Evolutionary conservation across 495 filamentous ascomycete genomes (phyloP), one percentile per base, ranked within the genome.

Genomic region (Hyaloscypha finlandica): DNA sequence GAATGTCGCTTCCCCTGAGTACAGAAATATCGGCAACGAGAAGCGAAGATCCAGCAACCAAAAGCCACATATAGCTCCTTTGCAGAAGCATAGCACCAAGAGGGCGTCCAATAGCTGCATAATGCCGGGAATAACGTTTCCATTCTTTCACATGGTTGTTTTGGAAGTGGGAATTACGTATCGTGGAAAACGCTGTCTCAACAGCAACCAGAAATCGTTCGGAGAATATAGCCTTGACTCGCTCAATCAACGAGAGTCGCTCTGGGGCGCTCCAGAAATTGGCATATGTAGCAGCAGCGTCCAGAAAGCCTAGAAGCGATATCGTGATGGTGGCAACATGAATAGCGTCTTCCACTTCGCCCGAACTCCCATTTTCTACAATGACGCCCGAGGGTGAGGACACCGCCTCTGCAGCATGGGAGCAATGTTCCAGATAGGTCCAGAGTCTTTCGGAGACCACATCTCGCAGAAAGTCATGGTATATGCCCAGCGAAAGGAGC

Each of bases 1-100:
- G 80, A 58, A 96, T 81, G 65, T 91, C 85, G 32, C 84, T 80
- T 52, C 83, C 79, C 25, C 82, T 84, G n/a, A 90, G 74, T 22
- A 79, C 77, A 14, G 87, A 81, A 2, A 85, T 82, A 16, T 88
- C 84, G 56, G 86, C 80, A 29, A 92, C 80, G 59, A 96, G 81
- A 22, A 88, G 79, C 8, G 90, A 89, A n/a, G 91, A 91, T 61
- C 85, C 88, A 6, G 92, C 87, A 62, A 92, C 89, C 31, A 96
- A 81, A 57, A 98, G 85, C 73, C 85, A 87, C 86, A 94, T 94
- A 74, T 93, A 93, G 60, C 87, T 91, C 72, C 90, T 87, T 74
- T 93, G 92, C 19, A 99, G 77, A 8, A 97, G 80, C 91, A 97
- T 94, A n/a, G 93, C 92, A 5, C 95, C 93, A 35, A 98, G 77